Evolutionary conservation across 495 filamentous ascomycete genomes (phyloP).

Genomic region (Aspergillus cristatus): DNA sequence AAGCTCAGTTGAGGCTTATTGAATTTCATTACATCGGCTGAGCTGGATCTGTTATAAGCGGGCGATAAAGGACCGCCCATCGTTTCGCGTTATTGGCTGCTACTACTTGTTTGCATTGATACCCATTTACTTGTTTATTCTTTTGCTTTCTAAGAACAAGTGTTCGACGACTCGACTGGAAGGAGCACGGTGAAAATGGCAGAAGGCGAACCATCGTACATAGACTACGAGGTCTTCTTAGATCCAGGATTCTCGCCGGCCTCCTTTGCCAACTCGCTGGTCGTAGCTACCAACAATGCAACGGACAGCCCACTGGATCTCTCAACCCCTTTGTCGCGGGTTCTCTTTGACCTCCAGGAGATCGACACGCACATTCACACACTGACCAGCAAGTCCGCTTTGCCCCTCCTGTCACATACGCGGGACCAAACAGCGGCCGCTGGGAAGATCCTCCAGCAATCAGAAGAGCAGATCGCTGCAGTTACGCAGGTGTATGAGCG

Average conservation of each 20-base stretch:
- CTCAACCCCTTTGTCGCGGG: conserved; percentile 83
- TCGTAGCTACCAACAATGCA: conserved; percentile 83
- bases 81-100: not conserved
- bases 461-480: conserved; percentile 64
- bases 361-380: conserved; percentile 91
- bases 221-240: conserved; percentile 92
- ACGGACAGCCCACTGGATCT: conserved; percentile 86
- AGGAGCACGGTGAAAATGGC: conserved; percentile 22
- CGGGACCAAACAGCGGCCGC: conserved; percentile 60
- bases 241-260: conserved; percentile 71
- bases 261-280: conserved; percentile 78
- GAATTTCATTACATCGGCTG: not conserved
- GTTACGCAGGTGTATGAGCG: conserved; percentile 78
- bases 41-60: not conserved
- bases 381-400: conserved; percentile 74
- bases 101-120: not conserved
- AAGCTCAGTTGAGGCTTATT: not conserved
- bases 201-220: conserved; percentile 62
- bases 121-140: not conserved
- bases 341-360: conserved; percentile 95
- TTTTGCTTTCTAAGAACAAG: not conserved
- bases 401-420: conserved; percentile 76
- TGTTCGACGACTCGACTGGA: not conserved
- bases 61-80: not conserved
- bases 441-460: conserved; percentile 55